Percentiles rank a stretch among this genome's conserved stretches.
Evolutionary conservation across 2,329 filamentous ascomycete genomes (phyloP).

Genomic region (Mycosphaerella sp.): DNA sequence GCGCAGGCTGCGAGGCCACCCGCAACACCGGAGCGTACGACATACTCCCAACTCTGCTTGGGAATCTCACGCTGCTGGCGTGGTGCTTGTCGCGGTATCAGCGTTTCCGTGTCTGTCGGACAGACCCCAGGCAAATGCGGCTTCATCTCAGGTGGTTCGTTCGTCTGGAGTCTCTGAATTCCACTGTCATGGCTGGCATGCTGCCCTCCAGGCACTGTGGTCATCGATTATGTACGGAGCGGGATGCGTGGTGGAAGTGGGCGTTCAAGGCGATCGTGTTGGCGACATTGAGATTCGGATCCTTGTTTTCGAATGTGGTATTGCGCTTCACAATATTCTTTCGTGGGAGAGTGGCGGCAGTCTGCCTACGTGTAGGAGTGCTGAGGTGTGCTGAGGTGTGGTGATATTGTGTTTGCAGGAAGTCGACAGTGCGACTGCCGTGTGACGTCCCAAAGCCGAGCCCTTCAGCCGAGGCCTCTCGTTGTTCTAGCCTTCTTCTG

Average conservation of each 20-base stretch:
- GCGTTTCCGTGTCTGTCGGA: conserved; percentile 46
- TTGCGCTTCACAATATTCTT: no score
- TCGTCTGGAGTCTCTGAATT: conserved; percentile 9
- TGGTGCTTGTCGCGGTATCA: conserved; percentile 37
- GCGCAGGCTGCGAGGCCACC: conserved; percentile 89
- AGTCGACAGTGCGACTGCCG: neutral
- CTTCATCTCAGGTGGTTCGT: conserved; percentile 37
- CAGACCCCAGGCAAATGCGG: conserved; percentile 39
- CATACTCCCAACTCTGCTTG: conserved; percentile 74
- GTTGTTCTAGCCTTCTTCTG: neutral
- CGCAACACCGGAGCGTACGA: conserved; percentile 74
- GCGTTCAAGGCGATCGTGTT: conserved; percentile 6
- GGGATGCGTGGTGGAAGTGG: conserved; percentile 3
- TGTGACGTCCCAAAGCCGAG: conserved; percentile 6
- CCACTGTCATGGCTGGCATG: conserved; percentile 25
- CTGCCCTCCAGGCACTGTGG: conserved; percentile 22
- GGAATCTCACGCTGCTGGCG: conserved; percentile 50
- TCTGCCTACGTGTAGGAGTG: no score
- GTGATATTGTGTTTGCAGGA: no score
- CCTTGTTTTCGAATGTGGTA: no score
- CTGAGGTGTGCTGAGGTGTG: no score
- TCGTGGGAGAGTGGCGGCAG: no score
- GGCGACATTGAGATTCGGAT: conserved; percentile 12
- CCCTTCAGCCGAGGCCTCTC: conserved; percentile 3
- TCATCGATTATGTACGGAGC: conserved; percentile 21